These are phyloP conservation scores for Chrysoporthe austroafricana DNA, from an alignment of 2,329 filamentous ascomycete species.

Conservation along the genomic window DNA sequence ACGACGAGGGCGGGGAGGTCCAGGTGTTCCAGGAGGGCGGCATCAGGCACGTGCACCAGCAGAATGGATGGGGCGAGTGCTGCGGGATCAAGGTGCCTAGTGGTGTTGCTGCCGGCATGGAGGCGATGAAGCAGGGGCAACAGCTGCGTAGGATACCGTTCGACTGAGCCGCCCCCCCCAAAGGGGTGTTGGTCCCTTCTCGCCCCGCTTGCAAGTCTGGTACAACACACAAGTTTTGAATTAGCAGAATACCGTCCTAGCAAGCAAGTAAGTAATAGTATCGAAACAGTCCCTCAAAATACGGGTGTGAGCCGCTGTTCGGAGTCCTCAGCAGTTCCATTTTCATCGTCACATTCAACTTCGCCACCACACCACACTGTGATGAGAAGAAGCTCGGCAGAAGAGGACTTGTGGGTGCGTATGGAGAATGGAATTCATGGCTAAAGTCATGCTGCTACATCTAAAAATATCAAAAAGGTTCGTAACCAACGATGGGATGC, in stretches of 20 bases:
- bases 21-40: slow-evolving; percentile 65
- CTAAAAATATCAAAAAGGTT: slow-evolving; percentile 2
- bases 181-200: not conserved
- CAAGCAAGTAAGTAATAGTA: no score
- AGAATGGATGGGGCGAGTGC: slow-evolving; percentile 87
- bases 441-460: slow-evolving; percentile 5
- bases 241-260: no score
- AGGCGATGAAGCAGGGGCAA: slow-evolving; percentile 76
- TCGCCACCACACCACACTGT: no score
- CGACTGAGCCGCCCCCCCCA: slow-evolving; percentile 54
- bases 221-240: no score
- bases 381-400: no score
- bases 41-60: slow-evolving; percentile 72
- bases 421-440: not conserved
- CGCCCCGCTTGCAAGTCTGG: not conserved
- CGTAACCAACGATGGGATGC: not conserved
- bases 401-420: not conserved
- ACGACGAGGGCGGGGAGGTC: slow-evolving; percentile 59
- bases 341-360: no score
- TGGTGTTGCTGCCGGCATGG: slow-evolving; percentile 86
- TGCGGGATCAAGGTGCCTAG: slow-evolving; percentile 98
- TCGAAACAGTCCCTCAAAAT: no score
- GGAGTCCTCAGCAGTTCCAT: no score
- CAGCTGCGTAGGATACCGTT: slow-evolving; percentile 77
- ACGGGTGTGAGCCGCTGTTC: no score